phyloP scores from a whole-genome alignment of 2,329 filamentous ascomycete genomes.

The Xylariaceae sp. region DNA sequence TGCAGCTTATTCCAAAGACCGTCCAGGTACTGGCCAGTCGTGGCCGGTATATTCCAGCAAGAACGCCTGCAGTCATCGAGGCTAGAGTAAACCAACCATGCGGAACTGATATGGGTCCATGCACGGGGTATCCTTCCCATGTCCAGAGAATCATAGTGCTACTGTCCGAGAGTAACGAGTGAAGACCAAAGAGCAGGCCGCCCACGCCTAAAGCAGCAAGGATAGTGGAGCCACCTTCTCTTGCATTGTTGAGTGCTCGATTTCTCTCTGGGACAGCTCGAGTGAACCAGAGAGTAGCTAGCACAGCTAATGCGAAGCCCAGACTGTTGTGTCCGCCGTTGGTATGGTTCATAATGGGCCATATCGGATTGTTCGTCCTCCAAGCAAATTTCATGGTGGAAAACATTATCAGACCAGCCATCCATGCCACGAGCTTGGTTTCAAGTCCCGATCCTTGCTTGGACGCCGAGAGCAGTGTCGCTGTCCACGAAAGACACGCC shows the following conservation, averaged over 20 bases:
- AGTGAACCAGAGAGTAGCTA: conserved; percentile 72
- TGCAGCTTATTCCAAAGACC: conserved; percentile 68
- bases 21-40: conserved; percentile 70
- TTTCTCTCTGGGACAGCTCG: conserved; percentile 52
- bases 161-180: conserved; percentile 90
- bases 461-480: conserved; percentile 73
- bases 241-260: conserved; percentile 29
- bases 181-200: conserved; percentile 81
- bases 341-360: conserved; percentile 83
- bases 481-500: conserved; percentile 78
- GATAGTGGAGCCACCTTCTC: conserved; percentile 58
- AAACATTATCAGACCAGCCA: conserved; percentile 76
- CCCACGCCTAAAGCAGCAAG: conserved; percentile 74
- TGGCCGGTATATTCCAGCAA: conserved; percentile 70
- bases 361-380: conserved; percentile 92
- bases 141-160: conserved; percentile 99
- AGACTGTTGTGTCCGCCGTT: conserved; percentile 92
- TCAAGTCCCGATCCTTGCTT: conserved; percentile 71
- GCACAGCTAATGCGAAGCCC: conserved; percentile 67
- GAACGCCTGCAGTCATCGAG: conserved; percentile 77
- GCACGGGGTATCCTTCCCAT: conserved; percentile 92
- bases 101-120: conserved; percentile 81
- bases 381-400: conserved; percentile 88
- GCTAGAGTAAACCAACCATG: conserved; percentile 83
- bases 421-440: conserved; percentile 73